phyloP scores from a whole-genome alignment of 495 filamentous ascomycete genomes.

The Hypomontagnella submonticulosa region DNA sequence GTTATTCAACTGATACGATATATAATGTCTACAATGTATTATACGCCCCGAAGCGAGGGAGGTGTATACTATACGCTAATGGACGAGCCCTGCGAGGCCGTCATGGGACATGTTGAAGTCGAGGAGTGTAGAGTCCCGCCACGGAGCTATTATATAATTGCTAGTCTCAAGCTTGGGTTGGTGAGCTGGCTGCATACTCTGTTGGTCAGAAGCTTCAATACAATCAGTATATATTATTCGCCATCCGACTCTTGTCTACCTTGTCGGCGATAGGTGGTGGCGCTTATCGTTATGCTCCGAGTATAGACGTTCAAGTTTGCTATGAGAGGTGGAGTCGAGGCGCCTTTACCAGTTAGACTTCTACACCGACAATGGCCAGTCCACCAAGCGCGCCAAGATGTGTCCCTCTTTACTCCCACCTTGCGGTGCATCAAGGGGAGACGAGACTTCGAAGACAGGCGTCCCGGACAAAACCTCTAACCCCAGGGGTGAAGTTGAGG shows the following conservation, averaged over 20 bases:
- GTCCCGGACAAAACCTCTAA: too few relatives aligned
- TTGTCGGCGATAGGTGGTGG: too few relatives aligned
- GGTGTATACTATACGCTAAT: slow-evolving; percentile 12
- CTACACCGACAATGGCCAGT: too few relatives aligned
- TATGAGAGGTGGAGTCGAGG: neutral
- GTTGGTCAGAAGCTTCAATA: slow-evolving; percentile 5
- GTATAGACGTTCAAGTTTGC: neutral
- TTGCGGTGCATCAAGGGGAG: too few relatives aligned
- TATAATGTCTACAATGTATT: slow-evolving; percentile 43
- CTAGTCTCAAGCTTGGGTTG: slow-evolving; percentile 9
- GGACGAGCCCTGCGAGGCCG: slow-evolving; percentile 4
- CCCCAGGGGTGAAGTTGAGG: too few relatives aligned
- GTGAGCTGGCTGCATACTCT: slow-evolving; percentile 4
- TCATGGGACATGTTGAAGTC: slow-evolving; percentile 1
- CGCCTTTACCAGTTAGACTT: too few relatives aligned
- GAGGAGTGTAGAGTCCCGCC: neutral
- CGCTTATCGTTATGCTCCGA: neutral
- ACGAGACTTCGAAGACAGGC: too few relatives aligned
- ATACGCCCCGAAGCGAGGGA: slow-evolving; percentile 1
- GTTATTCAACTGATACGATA: slow-evolving; percentile 33
- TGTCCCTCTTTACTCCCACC: too few relatives aligned
- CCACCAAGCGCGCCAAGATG: too few relatives aligned
- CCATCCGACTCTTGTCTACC: neutral
- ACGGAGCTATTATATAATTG: slow-evolving; percentile 20
- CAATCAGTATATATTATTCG: neutral